Conservation (phyloP, 805 yeast genomes). For the Candida qinlingensis region DNA sequence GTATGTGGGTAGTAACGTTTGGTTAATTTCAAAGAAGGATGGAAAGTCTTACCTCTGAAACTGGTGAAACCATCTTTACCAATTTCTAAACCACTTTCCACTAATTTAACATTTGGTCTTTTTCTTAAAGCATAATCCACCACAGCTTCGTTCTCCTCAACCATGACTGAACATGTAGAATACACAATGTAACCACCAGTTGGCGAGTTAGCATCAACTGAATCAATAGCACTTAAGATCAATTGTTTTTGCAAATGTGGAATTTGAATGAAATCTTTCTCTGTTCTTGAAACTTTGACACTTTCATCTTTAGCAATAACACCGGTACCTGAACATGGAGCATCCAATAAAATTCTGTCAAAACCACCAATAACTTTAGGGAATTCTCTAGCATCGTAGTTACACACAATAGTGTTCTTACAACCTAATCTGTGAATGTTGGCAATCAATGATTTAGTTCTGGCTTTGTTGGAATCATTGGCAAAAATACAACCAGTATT, state of each 20-base stretch:
- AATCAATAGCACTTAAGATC: constrained; percentile 90
- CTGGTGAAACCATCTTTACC: constrained; percentile 96
- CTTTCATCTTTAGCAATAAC: constrained; percentile 96
- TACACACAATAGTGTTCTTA: constrained; percentile 92
- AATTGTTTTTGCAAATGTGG: constrained; percentile 96
- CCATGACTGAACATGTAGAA: constrained; percentile 97
- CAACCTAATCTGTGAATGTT: constrained; percentile 97
- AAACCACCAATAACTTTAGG: constrained; percentile 98
- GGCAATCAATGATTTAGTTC: constrained; percentile 95
- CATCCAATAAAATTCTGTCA: constrained; percentile 90
- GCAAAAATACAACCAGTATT: constrained; percentile 98
- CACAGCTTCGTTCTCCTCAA: constrained; percentile 97
- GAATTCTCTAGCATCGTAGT: constrained; percentile 97
- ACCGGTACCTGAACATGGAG: constrained; percentile 99
- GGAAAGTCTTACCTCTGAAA: constrained; percentile 88
- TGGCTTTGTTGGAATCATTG: constrained; percentile 92
- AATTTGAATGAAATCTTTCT: constrained; percentile 92
- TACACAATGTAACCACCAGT: constrained; percentile 94
- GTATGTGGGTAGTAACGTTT: constrained; percentile 98
- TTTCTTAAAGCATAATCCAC: constrained; percentile 96
- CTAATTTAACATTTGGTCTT: constrained; percentile 92
- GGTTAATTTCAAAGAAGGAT: constrained; percentile 69
- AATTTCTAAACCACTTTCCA: constrained; percentile 85
- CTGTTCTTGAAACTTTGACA: constrained; percentile 90
- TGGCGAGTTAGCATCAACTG: constrained; percentile 87